A percentile compares a stretch with the other conserved stretches of the same genome.
phyloP scores from a whole-genome alignment of 176 grass and related monocot species.

The bread wheat (Triticum aestivum) region DNA sequence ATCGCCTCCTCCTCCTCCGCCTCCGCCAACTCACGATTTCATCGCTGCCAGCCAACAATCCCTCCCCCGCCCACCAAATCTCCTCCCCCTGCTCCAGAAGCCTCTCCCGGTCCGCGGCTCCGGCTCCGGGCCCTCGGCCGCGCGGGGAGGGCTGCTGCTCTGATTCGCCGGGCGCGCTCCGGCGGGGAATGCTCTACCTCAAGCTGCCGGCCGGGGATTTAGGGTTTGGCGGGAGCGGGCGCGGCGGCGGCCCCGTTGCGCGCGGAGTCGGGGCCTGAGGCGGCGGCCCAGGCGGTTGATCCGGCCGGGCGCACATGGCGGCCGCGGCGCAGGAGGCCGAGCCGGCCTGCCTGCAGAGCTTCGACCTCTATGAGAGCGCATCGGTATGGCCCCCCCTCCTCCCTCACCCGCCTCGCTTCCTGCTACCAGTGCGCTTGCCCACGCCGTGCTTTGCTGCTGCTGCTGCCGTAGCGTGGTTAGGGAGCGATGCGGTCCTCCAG shows the following conservation, averaged over 20 bases:
- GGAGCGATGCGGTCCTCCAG: background rate
- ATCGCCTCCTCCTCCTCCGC: background rate
- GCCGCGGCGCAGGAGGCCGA: conserved; percentile 23
- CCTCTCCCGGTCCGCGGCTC: background rate
- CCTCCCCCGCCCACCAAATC: background rate
- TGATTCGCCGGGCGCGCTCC: conserved; percentile 18
- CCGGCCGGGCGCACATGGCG: conserved; percentile 28
- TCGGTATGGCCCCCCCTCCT: conserved; percentile 35
- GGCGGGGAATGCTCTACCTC: conserved; percentile 70
- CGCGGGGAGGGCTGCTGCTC: conserved; percentile 1
- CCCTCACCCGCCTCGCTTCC: background rate
- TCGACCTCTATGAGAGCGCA: conserved; percentile 71
- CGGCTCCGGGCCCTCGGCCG: background rate
- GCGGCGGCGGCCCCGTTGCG: conserved; percentile 23
- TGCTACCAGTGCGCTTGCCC: background rate
- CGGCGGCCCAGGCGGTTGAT: conserved; percentile 32
- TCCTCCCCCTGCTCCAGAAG: background rate
- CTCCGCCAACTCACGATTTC: conserved; percentile 33
- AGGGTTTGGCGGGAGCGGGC: conserved; percentile 32
- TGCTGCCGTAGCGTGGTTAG: background rate
- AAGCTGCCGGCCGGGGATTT: conserved; percentile 65
- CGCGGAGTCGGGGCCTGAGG: conserved; percentile 34
- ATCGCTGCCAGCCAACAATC: conserved; percentile 25
- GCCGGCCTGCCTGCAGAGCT: conserved; percentile 53
- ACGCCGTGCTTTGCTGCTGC: background rate